These are phyloP conservation scores for Bonia amplexicaulis DNA, from an alignment of 176 grass and related monocot genomes.

Conservation along the genomic window DNA sequence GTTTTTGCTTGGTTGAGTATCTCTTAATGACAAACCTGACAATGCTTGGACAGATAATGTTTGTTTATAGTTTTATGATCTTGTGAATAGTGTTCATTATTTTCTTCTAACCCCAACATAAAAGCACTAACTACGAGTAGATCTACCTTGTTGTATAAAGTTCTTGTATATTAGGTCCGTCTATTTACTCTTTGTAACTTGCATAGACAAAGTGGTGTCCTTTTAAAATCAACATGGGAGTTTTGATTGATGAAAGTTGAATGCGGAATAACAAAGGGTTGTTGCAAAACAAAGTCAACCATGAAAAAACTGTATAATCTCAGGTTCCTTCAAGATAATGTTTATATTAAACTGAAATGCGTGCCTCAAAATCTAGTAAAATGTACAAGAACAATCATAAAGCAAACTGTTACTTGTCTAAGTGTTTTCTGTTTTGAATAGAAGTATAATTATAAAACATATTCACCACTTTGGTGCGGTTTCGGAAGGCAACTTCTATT, in stretches of 20 bases:
- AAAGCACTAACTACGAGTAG: not conserved
- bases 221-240: not conserved
- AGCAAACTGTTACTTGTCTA: not conserved
- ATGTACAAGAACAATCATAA: not conserved
- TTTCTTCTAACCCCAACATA: slow-evolving; percentile 7
- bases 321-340: not conserved
- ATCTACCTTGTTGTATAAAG: not conserved
- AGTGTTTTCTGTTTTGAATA: not conserved
- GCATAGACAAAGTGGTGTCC: not conserved
- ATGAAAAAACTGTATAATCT: not conserved
- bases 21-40: not conserved
- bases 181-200: not conserved
- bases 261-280: not conserved
- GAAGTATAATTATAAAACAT: not conserved
- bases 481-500: not conserved
- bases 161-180: not conserved
- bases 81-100: not conserved
- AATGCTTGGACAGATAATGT: slow-evolving; percentile 15
- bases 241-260: not conserved
- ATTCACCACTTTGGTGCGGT: not conserved
- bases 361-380: not conserved
- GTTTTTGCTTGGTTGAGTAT: not conserved
- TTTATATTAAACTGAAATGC: not conserved
- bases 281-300: not conserved
- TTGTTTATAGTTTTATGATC: slow-evolving; percentile 11